Base-by-base conservation (phyloP, 495 filamentous ascomycete genomes). In the Aspergillus baeticus region DNA sequence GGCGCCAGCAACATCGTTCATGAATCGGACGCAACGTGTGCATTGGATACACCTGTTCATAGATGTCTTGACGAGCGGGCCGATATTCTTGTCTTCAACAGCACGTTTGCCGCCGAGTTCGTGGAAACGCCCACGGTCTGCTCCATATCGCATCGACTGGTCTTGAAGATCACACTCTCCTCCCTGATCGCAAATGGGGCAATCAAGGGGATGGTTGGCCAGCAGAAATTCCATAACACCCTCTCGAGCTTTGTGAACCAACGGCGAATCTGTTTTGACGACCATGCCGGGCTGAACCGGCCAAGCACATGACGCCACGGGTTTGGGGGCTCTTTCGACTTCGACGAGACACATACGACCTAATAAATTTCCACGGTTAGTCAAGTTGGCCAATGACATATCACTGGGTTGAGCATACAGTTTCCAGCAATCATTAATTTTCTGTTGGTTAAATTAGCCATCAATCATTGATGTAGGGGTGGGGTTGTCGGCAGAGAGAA, bases 41-140 rank as follows among this genome's bases (percentile, higher is more conserved):
- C 94, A 98, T 76, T 98, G 94, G 68, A 98, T 98, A 77, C 94
- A 98, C 67, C 94, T 81, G 77, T 98, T 98, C 94, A 98, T 98
- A n/a, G 95, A 98, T 14, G 94, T 98, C 81, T 98, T 98, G 70
- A 98, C 87, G 54, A 98, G 72, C n/a, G 94, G 94, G 6, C 94
- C 94, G 61, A 98, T 96, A 68, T 98, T 98, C 82, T 98, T 98
- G 71, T 98, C 94, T 78, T 98, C 94, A 29, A 96, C 91, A 5
- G 90, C 94, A 72, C 94, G 89, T 83, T 98, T 98, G 63, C 94
- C 94, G 39, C 83, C 84, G 60, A 90, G 76, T 76, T 98, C 94
- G 72, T 98, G 94, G 75, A 98, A 98, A 60, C 94, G 88, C 47
- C 94, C 94, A 60, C 94, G 84, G 71, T 98, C 94, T 46, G 89